A percentile compares a stretch with the other conserved stretches of the same genome.
These are phyloP conservation scores for Lepidopterella palustris DNA, from an alignment of 495 filamentous ascomycete genomes.

Conservation along the genomic window DNA sequence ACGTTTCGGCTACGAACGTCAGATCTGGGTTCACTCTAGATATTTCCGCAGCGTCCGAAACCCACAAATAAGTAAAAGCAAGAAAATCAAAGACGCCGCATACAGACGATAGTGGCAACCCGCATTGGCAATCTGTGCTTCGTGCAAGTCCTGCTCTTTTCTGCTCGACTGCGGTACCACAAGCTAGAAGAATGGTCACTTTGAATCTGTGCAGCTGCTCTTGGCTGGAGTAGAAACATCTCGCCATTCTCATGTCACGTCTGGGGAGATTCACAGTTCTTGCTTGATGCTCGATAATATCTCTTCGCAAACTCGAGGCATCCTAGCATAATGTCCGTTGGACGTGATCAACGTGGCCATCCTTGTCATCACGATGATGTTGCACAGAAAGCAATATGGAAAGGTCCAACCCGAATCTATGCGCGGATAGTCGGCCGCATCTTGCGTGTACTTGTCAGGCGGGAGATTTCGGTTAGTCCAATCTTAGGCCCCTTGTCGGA, in stretches of 20 bases:
- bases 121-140: neutral
- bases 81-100: neutral
- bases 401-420: neutral
- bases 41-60: neutral
- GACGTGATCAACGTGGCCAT: neutral
- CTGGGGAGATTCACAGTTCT: neutral
- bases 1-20: too few species aligned
- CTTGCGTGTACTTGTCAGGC: neutral
- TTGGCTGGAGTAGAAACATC: neutral
- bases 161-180: neutral
- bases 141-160: slow-evolving; percentile 2
- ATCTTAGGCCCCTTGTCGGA: neutral
- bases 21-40: too few species aligned
- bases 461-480: neutral
- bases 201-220: neutral
- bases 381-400: neutral
- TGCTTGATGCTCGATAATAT: neutral
- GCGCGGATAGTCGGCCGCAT: neutral
- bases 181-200: neutral
- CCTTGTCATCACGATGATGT: neutral
- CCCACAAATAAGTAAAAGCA: neutral
- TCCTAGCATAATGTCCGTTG: neutral
- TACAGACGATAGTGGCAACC: neutral
- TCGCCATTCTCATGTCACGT: neutral
- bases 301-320: neutral